These are phyloP conservation scores for Berkeleyomyces rouxiae DNA, from an alignment of 2,329 filamentous ascomycete species.

Conservation along the genomic window DNA sequence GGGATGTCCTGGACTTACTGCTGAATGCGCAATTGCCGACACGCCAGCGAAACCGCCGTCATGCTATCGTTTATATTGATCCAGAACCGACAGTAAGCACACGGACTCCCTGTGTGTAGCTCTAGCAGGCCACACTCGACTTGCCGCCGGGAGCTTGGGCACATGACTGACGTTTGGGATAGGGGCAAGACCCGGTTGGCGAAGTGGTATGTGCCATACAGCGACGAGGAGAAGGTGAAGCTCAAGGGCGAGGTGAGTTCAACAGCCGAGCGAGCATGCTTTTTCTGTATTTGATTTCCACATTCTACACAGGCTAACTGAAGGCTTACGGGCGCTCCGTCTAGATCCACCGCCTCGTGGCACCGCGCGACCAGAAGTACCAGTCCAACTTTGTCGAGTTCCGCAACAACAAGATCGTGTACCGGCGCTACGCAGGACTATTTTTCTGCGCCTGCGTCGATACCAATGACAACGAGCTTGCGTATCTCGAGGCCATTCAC, in stretches of 20 bases:
- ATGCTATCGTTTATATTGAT: slow-evolving; percentile 72
- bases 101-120: neutral
- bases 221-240: slow-evolving; percentile 97
- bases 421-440: slow-evolving; percentile 88
- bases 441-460: slow-evolving; percentile 99
- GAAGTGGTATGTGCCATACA: slow-evolving; percentile 98
- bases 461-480: slow-evolving; percentile 95
- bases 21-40: neutral
- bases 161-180: slow-evolving; percentile 4
- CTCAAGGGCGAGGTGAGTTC: slow-evolving; percentile 76
- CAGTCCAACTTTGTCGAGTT: slow-evolving; percentile 99
- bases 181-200: slow-evolving; percentile 97
- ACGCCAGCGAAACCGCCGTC: neutral
- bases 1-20: neutral
- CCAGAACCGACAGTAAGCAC: slow-evolving; percentile 57
- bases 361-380: slow-evolving; percentile 96
- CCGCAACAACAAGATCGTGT: slow-evolving; percentile 89
- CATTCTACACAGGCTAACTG: neutral
- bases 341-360: slow-evolving; percentile 89
- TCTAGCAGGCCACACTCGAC: neutral
- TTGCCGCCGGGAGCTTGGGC: neutral
- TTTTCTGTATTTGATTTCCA: neutral
- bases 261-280: neutral
- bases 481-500: slow-evolving; percentile 92
- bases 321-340: neutral